phyloP scores from a whole-genome alignment of 2,329 filamentous ascomycete genomes.

The Harringtonia lauricola region DNA sequence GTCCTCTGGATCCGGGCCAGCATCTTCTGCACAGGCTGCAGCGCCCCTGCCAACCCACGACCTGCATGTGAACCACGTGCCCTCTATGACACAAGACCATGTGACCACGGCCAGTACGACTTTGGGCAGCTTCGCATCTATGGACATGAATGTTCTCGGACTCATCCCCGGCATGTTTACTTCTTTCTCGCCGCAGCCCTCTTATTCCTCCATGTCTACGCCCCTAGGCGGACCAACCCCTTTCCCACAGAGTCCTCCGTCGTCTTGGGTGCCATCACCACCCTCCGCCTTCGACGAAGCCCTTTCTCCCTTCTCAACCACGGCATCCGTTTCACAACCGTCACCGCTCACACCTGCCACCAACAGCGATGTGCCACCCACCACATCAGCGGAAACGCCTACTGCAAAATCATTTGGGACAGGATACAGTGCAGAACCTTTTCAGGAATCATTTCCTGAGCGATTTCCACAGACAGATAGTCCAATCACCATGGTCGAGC shows the following conservation, averaged over 20 bases:
- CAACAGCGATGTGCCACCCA: too few relatives aligned
- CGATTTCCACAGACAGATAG: too few relatives aligned
- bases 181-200: background rate
- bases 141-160: constrained; percentile 31
- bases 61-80: constrained; percentile 43
- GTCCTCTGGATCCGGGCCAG: too few relatives aligned
- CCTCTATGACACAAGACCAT: constrained; percentile 33
- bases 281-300: constrained; percentile 11
- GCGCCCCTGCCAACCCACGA: constrained; percentile 6
- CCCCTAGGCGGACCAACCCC: background rate
- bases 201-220: background rate
- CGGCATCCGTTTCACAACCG: background rate
- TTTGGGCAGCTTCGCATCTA: constrained; percentile 29
- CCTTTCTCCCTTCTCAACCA: constrained; percentile 11
- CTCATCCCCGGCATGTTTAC: constrained; percentile 33
- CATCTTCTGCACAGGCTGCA: background rate
- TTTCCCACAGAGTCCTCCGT: background rate
- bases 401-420: too few relatives aligned
- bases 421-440: too few relatives aligned
- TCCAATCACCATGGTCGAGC: too few relatives aligned
- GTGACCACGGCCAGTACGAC: constrained; percentile 28
- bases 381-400: too few relatives aligned
- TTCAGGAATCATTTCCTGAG: too few relatives aligned
- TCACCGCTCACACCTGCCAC: background rate
- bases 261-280: constrained; percentile 7